Base-by-base conservation (phyloP, 106 monocot genomes). In the Cymbidium sinense region DNA sequence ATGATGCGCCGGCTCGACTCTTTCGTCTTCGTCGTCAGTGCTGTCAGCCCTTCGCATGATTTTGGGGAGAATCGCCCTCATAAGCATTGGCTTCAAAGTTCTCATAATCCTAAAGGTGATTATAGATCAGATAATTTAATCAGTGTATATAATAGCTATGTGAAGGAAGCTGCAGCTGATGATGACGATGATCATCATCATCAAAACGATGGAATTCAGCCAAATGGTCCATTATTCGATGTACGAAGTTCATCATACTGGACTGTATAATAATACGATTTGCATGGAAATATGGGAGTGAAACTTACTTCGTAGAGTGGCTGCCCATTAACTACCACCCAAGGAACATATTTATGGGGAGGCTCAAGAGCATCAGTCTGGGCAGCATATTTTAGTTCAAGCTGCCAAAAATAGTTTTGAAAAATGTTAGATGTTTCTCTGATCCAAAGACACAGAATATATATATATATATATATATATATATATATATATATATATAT, bases 321-420 rank as follows among this genome's bases (percentile, higher is more conserved):
- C 73, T 92, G 79, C 43, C 92, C 89, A 67, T 92, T 79, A 77
- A 92, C 92, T 18, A 92, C 85, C 50, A 92, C 92, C 92, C 92
- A 92, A 9, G 92, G 92, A 34, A 92, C 92, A 77, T 92, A 92
- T 83, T 15, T 85, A 55, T 89, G 92, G 11, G 92, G 89, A 18
- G 92, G 92, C 78, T 82, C 58, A 78, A 92, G 87, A 83, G 92
- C 73, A 82, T 89, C 77, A n/a, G 92, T 92, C 74, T 83, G 55
- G 44, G 65, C 85, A 44, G 89, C 92, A 79, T 92, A 92, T 50
- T 85, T 65, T 20, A 92, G 70, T 41, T 85, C 85, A 82, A 92
- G 87, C 92, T 92, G 87, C 43, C 79, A 20, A 74, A 70, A 73
- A 50, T 34, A 25, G 80, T 35, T 37, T 69, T 31, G 50, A 41